phyloP scores from a whole-genome alignment of 2,329 filamentous ascomycete species.

The Diplodia scrobiculata region DNA sequence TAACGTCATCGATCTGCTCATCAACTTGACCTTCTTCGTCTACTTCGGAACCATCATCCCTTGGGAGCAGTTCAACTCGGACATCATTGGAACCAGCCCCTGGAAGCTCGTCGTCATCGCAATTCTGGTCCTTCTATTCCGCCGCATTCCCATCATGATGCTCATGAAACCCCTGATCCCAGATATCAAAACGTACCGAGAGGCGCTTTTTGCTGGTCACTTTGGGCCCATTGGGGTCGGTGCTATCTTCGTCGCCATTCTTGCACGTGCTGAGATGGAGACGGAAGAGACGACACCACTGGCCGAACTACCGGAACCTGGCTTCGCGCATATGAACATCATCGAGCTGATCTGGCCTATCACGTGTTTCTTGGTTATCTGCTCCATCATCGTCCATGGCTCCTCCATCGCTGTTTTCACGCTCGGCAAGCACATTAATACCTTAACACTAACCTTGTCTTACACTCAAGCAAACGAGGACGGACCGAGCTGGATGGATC shows the following conservation, averaged over 20 bases:
- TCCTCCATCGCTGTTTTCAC: constrained; percentile 99
- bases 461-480: constrained; percentile 90
- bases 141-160: constrained; percentile 94
- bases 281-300: constrained; percentile 73
- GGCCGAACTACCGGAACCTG: constrained; percentile 59
- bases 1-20: constrained; percentile 95
- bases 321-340: constrained; percentile 66
- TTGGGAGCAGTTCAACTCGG: constrained; percentile 85
- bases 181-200: constrained; percentile 96
- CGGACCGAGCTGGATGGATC: constrained; percentile 91
- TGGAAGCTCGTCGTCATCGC: constrained; percentile 94
- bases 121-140: constrained; percentile 92
- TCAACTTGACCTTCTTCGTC: constrained; percentile 98
- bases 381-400: constrained; percentile 92
- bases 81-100: constrained; percentile 69
- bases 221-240: constrained; percentile 98
- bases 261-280: constrained; percentile 90
- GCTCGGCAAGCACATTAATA: constrained; percentile 96
- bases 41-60: constrained; percentile 97
- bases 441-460: constrained; percentile 89
- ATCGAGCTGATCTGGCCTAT: constrained; percentile 94
- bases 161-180: constrained; percentile 87
- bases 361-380: constrained; percentile 87
- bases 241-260: constrained; percentile 90
- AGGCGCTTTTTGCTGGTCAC: constrained; percentile 93